Conservation (phyloP, 345 rosid species). For the Acer campestre region DNA sequence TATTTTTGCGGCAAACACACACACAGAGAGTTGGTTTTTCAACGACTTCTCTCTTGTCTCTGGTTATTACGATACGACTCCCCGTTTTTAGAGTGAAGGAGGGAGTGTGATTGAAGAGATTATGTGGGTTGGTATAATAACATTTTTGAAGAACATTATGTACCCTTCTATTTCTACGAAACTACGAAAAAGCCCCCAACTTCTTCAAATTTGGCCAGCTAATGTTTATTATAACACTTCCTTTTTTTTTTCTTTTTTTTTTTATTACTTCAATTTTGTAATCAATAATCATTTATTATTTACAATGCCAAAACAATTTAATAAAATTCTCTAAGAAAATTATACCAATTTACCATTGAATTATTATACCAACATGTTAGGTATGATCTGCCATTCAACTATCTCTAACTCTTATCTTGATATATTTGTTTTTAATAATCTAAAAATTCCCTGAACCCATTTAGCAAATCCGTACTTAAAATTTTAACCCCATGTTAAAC, state of each 20-base stretch:
- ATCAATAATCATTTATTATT: neutral
- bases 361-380: too few species aligned
- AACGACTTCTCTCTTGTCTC: neutral
- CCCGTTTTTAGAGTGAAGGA: conserved; percentile 1
- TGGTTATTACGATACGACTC: neutral
- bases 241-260: neutral
- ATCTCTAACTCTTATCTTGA: too few species aligned
- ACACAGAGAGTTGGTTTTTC: neutral
- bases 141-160: neutral
- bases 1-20: neutral
- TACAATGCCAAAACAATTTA: neutral
- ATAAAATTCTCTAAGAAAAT: neutral
- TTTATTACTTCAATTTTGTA: neutral
- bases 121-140: neutral
- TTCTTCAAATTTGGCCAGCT: neutral
- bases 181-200: conserved; percentile 21
- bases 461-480: too few species aligned
- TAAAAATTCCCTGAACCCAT: too few species aligned
- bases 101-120: neutral
- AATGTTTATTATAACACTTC: neutral
- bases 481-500: too few species aligned
- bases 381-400: too few species aligned
- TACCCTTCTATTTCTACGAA: conserved; percentile 23
- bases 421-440: too few species aligned
- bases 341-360: too few species aligned